phyloP scores from a whole-genome alignment of 78 protist genomes.

The Paulinella micropora region DNA sequence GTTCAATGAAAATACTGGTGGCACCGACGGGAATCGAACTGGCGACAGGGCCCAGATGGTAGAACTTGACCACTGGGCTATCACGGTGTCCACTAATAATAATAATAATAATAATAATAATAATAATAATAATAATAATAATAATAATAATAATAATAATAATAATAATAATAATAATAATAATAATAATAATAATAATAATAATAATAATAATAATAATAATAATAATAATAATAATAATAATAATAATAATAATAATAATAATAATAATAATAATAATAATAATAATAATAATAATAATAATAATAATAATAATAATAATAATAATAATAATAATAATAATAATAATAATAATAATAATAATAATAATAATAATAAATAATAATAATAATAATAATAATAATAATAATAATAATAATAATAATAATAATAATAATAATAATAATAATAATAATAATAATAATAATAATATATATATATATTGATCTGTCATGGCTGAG shows the following conservation, averaged over 20 bases:
- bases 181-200: neutral
- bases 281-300: neutral
- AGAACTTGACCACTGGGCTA: no score
- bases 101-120: neutral
- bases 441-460: neutral
- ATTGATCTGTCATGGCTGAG: no score
- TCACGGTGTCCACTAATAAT: neutral
- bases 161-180: neutral
- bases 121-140: neutral
- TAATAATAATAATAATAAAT: neutral
- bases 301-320: neutral
- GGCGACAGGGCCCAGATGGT: no score
- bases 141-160: neutral
- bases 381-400: neutral
- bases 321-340: neutral
- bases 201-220: neutral
- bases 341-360: neutral
- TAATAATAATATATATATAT: neutral
- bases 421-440: neutral
- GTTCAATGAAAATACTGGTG: no score
- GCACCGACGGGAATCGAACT: no score
- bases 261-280: neutral
- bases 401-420: neutral
- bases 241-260: neutral
- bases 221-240: neutral